Base-by-base conservation (phyloP, 176 grass and related monocot species). In the Avena atlantica region DNA sequence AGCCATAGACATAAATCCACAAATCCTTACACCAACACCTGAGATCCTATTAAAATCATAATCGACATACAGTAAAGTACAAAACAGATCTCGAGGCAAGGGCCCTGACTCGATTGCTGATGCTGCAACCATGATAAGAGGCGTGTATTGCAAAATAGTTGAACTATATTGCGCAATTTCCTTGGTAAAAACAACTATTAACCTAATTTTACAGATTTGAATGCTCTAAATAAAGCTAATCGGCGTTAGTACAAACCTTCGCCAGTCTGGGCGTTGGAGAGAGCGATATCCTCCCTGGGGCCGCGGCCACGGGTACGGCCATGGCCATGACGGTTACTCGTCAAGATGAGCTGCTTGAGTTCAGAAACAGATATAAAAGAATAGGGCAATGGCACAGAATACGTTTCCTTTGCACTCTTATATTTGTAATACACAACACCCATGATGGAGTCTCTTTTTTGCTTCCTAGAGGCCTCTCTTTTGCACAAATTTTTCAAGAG, bases 381-480 rank as follows among this genome's bases (percentile, higher is more conserved):
- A 50, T 87, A 45, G 8, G 83, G 79, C 56, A 95, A 63, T 23
- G 25, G 53, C 77, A 95, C 51, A 67, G 93, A 88, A 11, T 20
- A 81, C 6, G 67, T 86, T 78, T 78, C 88, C 49, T 95, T 95
- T 82, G 62, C 86, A 92, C 93, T 92, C 78, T 90, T 92, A 70
- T 90, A 90, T 61, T 92, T 90, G 76, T 88, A 92, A 90, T 92
- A 92, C 86, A 95, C 90, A 84, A 83, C 85, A 88, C 85, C 88
- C 90, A 94, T 92, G 83, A 76, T 58, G 2, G 56, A 66, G 47
- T 49, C 17, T 57, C 24, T 24, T 27, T 49, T 59, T 4, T 5
- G 2, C 0, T 8, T 5, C 11, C 72, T 31, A 1, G 0, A 44
- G 78, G 42, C 64, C 76, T 81, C 67, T 91, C 80, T 70, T 29